These are phyloP conservation scores for Sugiyamaella japonica DNA, from an alignment of 1,139 yeast genomes.

Conservation along the genomic window DNA sequence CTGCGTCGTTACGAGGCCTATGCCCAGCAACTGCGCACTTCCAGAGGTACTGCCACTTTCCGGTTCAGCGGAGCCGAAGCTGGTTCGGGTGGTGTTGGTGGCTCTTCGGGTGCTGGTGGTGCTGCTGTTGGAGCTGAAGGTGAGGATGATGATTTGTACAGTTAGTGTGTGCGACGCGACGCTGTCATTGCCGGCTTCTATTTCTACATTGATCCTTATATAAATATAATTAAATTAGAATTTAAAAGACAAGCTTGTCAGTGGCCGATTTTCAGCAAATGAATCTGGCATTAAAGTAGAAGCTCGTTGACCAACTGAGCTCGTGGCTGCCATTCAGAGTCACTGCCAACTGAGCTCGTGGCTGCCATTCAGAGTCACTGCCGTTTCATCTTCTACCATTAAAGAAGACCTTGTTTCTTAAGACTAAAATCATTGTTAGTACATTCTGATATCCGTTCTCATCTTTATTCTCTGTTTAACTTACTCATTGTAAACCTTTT, in stretches of 20 bases:
- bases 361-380: too few species aligned
- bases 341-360: too few species aligned
- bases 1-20: conserved; percentile 98
- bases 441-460: background rate
- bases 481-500: conserved; percentile 69
- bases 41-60: conserved; percentile 73
- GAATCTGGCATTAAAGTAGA: too few species aligned
- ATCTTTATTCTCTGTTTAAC: too few species aligned
- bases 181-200: background rate
- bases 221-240: conserved; percentile 14
- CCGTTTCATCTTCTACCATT: too few species aligned
- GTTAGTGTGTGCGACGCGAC: conserved; percentile 45
- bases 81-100: conserved; percentile 34
- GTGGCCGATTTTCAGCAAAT: too few species aligned
- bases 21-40: conserved; percentile 93
- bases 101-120: conserved; percentile 41
- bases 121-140: conserved; percentile 71
- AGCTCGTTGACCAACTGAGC: too few species aligned
- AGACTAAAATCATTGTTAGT: conserved; percentile 37
- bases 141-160: conserved; percentile 93
- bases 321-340: too few species aligned
- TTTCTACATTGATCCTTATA: background rate
- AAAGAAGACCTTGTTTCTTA: conserved; percentile 75
- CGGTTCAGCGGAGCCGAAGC: conserved; percentile 40
- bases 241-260: background rate